Evolutionary conservation across 1,284 basidiomycete genomes (phyloP), one percentile per base, ranked within the genome.

Genomic region (Apiotrichum mycotoxinovorans): DNA sequence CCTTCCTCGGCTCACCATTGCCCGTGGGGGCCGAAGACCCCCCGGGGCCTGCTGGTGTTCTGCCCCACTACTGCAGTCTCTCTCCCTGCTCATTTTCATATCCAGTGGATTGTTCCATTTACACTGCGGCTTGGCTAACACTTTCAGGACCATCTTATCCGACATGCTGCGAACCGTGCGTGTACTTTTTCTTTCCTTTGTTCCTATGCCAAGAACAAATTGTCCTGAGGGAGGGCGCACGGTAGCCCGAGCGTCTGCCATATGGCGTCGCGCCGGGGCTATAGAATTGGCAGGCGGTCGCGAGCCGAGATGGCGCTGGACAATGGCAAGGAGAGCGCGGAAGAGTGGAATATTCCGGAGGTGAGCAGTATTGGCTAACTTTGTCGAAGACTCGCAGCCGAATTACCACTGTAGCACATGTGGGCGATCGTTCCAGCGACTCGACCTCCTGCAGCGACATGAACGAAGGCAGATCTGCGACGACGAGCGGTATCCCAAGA

Each of bases 111-210:
- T n/a, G n/a, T n/a, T n/a, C n/a, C n/a, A n/a, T n/a, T n/a, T n/a
- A n/a, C n/a, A n/a, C n/a, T n/a, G n/a, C n/a, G n/a, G 35, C 7
- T n/a, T 33, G 38, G 51, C 53, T 47, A 41, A 47, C 34, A 27
- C 30, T 25, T 37, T 46, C 54, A 74, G 72, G 71, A 74, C 54
- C 72, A 74, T 49, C 60, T 73, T 2, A 53, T 68, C 9, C 64
- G 72, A 34, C 71, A 74, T 58, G 66, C 69, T 43, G 66, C 66
- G 15, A 74, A 74, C 62, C 72, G 72, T 74, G 46, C 56, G 68
- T 67, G 35, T 14, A 25, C 43, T 40, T 20, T 20, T 27, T 11
- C 18, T 4, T 27, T n/a, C n/a, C n/a, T n/a, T 5, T 22, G 41
- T 23, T 22, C 41, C 12, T 14, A 14, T 44, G 43, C 43, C 43